phyloP scores from a whole-genome alignment of 2,329 filamentous ascomycete species.

The Paecilomyces niveus region DNA sequence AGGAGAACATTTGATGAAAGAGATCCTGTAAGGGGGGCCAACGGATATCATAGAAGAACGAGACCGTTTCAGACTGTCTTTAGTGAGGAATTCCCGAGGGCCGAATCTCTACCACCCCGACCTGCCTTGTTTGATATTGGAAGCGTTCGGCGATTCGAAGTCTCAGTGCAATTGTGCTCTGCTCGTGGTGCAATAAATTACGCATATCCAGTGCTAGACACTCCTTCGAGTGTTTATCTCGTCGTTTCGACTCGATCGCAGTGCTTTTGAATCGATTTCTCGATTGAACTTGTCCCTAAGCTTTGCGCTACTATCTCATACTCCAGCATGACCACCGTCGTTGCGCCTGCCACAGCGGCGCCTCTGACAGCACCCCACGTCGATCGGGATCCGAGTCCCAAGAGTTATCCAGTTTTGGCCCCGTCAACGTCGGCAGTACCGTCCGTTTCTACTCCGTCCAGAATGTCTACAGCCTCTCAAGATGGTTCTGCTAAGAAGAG shows the following conservation, averaged over 20 bases:
- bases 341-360: conserved; percentile 38
- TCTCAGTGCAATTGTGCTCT: not conserved
- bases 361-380: conserved; percentile 38
- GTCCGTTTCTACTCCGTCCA: conserved; percentile 26
- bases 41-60: not conserved
- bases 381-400: conserved; percentile 38
- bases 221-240: not conserved
- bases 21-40: not conserved
- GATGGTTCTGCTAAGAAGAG: conserved; percentile 27
- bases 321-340: conserved; percentile 41
- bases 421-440: conserved; percentile 26
- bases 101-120: not conserved
- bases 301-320: not conserved
- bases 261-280: not conserved
- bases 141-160: not conserved
- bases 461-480: conserved; percentile 22
- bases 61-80: not conserved
- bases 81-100: not conserved
- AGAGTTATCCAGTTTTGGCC: conserved; percentile 35
- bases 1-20: not conserved
- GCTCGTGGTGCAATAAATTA: not conserved
- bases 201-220: not conserved
- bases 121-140: not conserved
- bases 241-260: not conserved
- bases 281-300: not conserved